Evolutionary conservation across 2,329 filamentous ascomycete genomes (phyloP).

Genomic region (Aspergillus unguis): DNA sequence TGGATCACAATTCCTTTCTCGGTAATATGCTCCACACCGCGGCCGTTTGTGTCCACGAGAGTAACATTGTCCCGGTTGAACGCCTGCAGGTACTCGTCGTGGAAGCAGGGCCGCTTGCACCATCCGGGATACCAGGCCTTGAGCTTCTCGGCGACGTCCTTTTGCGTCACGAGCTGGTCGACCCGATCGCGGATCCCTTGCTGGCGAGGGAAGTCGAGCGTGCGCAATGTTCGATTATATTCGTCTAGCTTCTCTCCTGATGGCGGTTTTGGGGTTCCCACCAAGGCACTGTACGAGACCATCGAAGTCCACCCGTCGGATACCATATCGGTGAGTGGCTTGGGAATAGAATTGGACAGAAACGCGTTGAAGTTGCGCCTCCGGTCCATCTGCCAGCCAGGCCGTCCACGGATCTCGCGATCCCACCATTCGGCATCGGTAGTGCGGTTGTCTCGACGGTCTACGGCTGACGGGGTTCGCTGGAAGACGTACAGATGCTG

Average conservation of each 20-base stretch:
- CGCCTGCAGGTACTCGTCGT: slow-evolving; percentile 51
- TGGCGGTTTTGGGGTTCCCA: background rate
- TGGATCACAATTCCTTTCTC: slow-evolving; percentile 45
- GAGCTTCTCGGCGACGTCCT: slow-evolving; percentile 50
- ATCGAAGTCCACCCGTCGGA: slow-evolving; percentile 26
- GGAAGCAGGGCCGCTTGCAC: slow-evolving; percentile 64
- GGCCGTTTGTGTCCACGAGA: slow-evolving; percentile 51
- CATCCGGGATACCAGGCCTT: slow-evolving; percentile 60
- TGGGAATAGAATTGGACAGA: slow-evolving; percentile 21
- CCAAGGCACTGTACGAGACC: background rate
- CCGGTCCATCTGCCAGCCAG: slow-evolving; percentile 27
- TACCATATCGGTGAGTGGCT: slow-evolving; percentile 27
- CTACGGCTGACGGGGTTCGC: slow-evolving; percentile 39
- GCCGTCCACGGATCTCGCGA: slow-evolving; percentile 18
- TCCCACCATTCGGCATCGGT: slow-evolving; percentile 7
- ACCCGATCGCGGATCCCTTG: slow-evolving; percentile 34
- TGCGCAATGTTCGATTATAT: background rate
- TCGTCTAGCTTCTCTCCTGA: background rate
- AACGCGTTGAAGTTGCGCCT: slow-evolving; percentile 29
- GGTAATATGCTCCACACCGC: slow-evolving; percentile 43
- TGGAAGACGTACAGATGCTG: slow-evolving; percentile 42
- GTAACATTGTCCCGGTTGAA: slow-evolving; percentile 61
- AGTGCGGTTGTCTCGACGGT: slow-evolving; percentile 30
- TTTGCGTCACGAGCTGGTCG: slow-evolving; percentile 53
- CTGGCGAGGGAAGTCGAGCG: background rate